Evolutionary conservation across 2,329 filamentous ascomycete genomes (phyloP), one percentile per base, ranked within the genome.

Genomic region (Clonostachys rosea): DNA sequence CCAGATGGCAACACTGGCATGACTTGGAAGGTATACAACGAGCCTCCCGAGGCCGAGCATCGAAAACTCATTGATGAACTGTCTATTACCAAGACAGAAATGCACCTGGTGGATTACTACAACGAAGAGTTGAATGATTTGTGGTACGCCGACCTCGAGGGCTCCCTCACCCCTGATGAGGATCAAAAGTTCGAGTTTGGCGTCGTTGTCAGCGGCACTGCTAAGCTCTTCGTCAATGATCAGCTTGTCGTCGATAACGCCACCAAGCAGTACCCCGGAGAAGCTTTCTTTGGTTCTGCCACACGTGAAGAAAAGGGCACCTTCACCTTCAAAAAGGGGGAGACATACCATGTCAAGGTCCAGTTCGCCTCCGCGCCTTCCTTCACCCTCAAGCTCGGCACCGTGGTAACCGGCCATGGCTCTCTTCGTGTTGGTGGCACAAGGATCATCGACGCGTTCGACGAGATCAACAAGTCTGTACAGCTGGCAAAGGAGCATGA

Each of bases 401-500:
- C 68, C 12, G 71, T 78, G 12, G 64, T 77, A 14, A 76, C 81
- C 46, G 77, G 78, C 20, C 72, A 74, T 40, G 83, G 84, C 42
- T 81, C 79, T 2, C 75, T 87, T 43, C 74, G 83, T 42, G 70
- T 87, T 30, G 83, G 84, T 36, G 80, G 77, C 17, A 78, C 74
- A 60, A 78, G 76, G 54, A 71, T 78, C 37, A 75, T 84, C 42
- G 74, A 82, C 54, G 66, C 75, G 36, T 66, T 79, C 47, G 72
- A 75, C 14, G 79, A 85, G 58, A 82, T 91, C 47, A 67, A 76
- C 44, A 75, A 83, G 50, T 87, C 89, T 1, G 84, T 86, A 2
- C 72, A 77, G 30, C 71, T 87, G 7, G 89, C 89, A 33, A 78
- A 75, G 59, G 74, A 79, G 40, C 84, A 84, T 2, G 87, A 92